Conservation (phyloP, 768 basidiomycete genomes). For the Pulveroboletus frians region DNA sequence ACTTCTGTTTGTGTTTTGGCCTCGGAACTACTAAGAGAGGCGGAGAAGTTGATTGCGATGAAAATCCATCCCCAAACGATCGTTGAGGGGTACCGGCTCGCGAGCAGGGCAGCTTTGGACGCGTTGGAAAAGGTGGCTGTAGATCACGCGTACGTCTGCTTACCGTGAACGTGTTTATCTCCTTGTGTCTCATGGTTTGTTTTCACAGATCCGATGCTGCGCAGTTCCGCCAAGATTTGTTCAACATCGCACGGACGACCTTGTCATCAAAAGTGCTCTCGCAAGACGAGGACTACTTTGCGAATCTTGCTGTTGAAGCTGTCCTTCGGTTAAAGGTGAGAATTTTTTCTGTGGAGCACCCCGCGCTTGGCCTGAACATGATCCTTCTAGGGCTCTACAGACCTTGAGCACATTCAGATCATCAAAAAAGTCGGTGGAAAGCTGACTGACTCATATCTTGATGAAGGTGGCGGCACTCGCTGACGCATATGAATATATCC, state of each 20-base stretch:
- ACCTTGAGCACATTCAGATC: constrained; percentile 97
- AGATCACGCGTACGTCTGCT: constrained; percentile 71
- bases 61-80: constrained; percentile 99
- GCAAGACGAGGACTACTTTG: constrained; percentile 97
- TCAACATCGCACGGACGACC: constrained; percentile 96
- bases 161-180: neutral
- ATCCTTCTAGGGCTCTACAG: constrained; percentile 75
- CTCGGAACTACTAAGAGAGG: constrained; percentile 87
- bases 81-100: constrained; percentile 93
- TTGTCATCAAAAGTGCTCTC: constrained; percentile 93
- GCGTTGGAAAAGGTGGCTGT: constrained; percentile 79
- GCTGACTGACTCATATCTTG: constrained; percentile 95
- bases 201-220: constrained; percentile 56
- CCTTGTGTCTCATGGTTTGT: neutral
- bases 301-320: constrained; percentile 95
- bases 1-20: constrained; percentile 90
- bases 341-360: neutral
- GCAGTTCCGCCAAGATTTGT: constrained; percentile 81
- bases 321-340: constrained; percentile 83
- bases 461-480: constrained; percentile 61
- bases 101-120: constrained; percentile 74
- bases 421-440: constrained; percentile 99
- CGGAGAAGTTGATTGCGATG: constrained; percentile 86
- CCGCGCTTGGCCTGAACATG: constrained; percentile 1
- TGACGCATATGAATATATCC: neutral